Base-by-base conservation (phyloP, 441 rosid genomes). In the Bocquillonia castaneifolia region DNA sequence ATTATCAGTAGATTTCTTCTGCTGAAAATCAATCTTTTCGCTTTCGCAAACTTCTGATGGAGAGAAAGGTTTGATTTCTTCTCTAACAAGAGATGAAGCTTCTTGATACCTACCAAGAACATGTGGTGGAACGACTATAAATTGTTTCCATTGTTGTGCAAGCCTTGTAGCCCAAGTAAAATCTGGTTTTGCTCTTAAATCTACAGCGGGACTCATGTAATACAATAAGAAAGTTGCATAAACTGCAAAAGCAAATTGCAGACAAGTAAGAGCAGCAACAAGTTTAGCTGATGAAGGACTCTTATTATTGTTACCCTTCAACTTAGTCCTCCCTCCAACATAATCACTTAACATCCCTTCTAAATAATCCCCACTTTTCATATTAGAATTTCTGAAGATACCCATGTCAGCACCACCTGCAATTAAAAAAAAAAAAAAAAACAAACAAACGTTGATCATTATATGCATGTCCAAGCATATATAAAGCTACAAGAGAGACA, bases 171-270 rank as follows among this genome's bases (percentile, higher is more conserved):
- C 96, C 99, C 99, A 88, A 0, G 88, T 44, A 73, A 93, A 91
- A 78, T 93, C 96, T 0, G 96, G 97, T 67, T 81, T 86, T 53
- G 95, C 71, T 66, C 83, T 72, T 32, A 93, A 84, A 72, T 91
- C 98, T 9, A 93, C 74, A 0, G 91, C 66, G 0, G 96, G 99
- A 67, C 96, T 84, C 96, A 91, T 86, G 81, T 78, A 93, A 84
- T 93, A 93, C 64, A 93, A 75, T 45, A 93, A 85, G 76, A 87
- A 83, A 12, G 97, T 93, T 57, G 97, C 99, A 69, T 91, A 93
- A 63, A 91, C 78, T 5, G 99, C 99, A 45, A 93, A 91, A 6
- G 86, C 86, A 56, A 93, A 83, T 66, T 93, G 99, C 29, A 93
- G 85, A 79, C 80, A 88, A 20, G 97, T 91, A 1, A 93, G 79